Evolutionary conservation across 2,329 filamentous ascomycete genomes (phyloP), one percentile per base, ranked within the genome.

Genomic region (Hypoxylon sp.): DNA sequence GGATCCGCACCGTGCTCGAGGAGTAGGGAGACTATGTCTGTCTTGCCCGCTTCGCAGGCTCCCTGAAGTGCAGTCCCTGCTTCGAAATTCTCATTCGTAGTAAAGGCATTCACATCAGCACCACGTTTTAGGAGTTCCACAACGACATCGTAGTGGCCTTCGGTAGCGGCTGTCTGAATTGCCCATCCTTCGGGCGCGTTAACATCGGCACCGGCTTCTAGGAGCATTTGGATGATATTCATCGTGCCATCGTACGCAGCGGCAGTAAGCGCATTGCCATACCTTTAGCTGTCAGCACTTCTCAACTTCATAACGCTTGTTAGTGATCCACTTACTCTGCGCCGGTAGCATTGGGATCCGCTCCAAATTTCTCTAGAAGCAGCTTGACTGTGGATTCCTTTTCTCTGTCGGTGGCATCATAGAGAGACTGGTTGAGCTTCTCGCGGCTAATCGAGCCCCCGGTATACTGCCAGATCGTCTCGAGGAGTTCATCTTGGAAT

Each of bases 51-150:
- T 48, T 82, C 79, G 40, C 78, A 79, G 0, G 82, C 82, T 0
- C 75, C 81, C 58, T 84, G 82, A 0, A 84, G 71, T 0, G 82
- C 81, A 3, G 80, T 83, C 3, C 79, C 78, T 1, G 74, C 71
- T 0, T 64, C 40, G 60, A 82, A 79, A 17, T 77, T 75, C 1
- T 74, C 64, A 48, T 74, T 74, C 35, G 64, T 57, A 3, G 78
- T 77, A 8, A 70, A 73, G 1, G 78, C 78, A 55, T 82, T 79
- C 8, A 80, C 76, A 22, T 81, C 68, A 6, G 80, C 81, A 11
- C 79, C 80, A 5, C 72, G 74, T 0, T 77, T 66, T 1, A 83
- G 55, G 6, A 83, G 77, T 22, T 79, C 71, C 10, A 76, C 61
- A 0, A 82, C 79, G 20, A 82, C 73, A 0, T 80, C 76, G 8